Percentiles rank a stretch among this genome's conserved stretches.
Evolutionary conservation across 306 rosid genomes (phyloP).

Genomic region (Malus orientalis): DNA sequence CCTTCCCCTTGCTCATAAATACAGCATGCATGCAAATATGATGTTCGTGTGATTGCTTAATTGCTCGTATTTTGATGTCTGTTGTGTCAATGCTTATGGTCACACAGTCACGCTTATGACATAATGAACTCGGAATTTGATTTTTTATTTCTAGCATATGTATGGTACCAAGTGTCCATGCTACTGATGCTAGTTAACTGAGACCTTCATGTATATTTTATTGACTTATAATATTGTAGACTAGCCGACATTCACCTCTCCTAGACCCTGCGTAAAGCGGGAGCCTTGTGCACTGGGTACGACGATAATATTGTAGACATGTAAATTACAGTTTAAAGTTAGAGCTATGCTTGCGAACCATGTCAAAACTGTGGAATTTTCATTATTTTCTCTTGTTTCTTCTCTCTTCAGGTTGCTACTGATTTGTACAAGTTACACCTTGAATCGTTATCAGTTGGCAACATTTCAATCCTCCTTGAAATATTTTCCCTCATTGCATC

Average conservation of each 20-base stretch:
- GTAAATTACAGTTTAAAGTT: background rate
- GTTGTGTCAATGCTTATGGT: background rate
- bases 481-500: constrained; percentile 55
- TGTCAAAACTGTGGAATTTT: background rate
- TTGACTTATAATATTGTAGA: background rate
- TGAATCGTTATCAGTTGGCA: constrained; percentile 43
- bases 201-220: background rate
- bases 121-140: background rate
- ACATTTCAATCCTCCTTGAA: constrained; percentile 54
- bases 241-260: too few relatives aligned
- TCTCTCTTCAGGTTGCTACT: constrained; percentile 48
- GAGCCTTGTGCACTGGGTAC: too few relatives aligned
- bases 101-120: background rate
- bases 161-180: background rate
- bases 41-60: background rate
- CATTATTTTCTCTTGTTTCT: background rate
- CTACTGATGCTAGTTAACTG: background rate
- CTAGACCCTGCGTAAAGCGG: too few relatives aligned
- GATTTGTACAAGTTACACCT: constrained; percentile 60
- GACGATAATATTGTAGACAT: background rate
- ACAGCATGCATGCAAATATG: background rate
- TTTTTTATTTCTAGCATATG: too few relatives aligned
- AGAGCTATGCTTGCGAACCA: background rate
- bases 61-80: background rate
- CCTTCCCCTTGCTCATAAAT: background rate